These are phyloP conservation scores for Cicer pinnatifidum DNA, from an alignment of 306 rosid species.

Conservation along the genomic window DNA sequence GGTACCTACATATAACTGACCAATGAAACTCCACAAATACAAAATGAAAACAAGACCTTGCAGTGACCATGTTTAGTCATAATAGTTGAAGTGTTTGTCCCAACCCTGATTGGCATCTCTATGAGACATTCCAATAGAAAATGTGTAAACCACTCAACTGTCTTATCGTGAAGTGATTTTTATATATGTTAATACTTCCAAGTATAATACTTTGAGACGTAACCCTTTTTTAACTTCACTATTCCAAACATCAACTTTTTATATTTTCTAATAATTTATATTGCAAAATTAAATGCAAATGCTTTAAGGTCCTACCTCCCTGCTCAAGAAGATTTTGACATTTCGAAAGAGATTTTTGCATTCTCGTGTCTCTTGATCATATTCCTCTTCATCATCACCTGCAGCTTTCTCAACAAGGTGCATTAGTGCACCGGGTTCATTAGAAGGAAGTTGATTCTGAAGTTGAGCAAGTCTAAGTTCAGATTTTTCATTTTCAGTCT, in stretches of 20 bases:
- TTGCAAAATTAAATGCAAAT: background rate
- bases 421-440: conserved; percentile 89
- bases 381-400: conserved; percentile 63
- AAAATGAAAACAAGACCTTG: conserved; percentile 1
- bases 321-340: conserved; percentile 85
- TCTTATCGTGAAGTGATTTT: background rate
- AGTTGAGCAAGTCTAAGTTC: conserved; percentile 91
- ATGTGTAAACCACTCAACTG: background rate
- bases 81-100: background rate
- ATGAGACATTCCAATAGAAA: background rate
- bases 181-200: background rate
- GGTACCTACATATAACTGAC: conserved; percentile 3
- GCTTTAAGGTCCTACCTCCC: conserved; percentile 67
- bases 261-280: background rate
- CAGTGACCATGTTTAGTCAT: background rate
- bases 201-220: background rate
- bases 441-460: conserved; percentile 88
- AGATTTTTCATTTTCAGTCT: conserved; percentile 58
- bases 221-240: background rate
- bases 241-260: background rate
- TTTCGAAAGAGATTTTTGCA: conserved; percentile 77
- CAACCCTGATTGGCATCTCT: background rate
- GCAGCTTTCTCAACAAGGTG: conserved; percentile 70
- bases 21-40: conserved; percentile 5
- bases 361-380: conserved; percentile 69